Evolutionary conservation across 73 alveolate species (phyloP), one percentile per base, ranked within the genome.

Genomic region (Halteria grandinella): DNA sequence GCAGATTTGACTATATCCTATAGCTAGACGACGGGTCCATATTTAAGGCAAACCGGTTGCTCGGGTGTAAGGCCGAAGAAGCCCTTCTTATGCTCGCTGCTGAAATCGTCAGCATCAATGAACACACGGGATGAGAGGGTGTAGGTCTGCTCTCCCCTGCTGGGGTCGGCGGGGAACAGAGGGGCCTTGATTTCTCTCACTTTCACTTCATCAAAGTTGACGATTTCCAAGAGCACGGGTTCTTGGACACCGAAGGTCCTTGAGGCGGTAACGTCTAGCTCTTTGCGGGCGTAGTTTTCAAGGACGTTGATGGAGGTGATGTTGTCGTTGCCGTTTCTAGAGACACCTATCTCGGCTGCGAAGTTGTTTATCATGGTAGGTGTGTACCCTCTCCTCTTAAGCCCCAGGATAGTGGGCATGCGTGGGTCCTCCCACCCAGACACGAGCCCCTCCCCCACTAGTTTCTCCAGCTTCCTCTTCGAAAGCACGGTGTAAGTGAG

Each of bases 341-440:
- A 88, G 39, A 95, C 99, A 8, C 98, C 98, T 34, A 95, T 96
- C 48, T 87, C 75, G 62, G 93, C 98, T 34, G 95, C 95, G 88
- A 97, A 97, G 25, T 92, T 95, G 73, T 97, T 97, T 50, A 97
- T 97, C 27, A 98, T 95, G 36, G 93, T 94, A 7, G 99, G 93
- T 2, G 99, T 97, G 79, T 94, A 95, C 28, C 99, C 99, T 91
- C 99, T 91, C 83, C 99, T 93, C 77, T 94, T 95, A 36, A 97
- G 73, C n/a, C 99, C 99, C 34, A 93, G 81, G 8, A 97, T 64
- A 10, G 99, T 94, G 39, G 90, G 93, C 81, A 97, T 85, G 69
- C 99, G 77, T 32, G 99, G 99, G 69, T 97, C 99, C 69, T 96
- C 97, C 99, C 99, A 97, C 21, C 99, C 99, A 32, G 85, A 88